phyloP scores from a whole-genome alignment of 805 yeast species.

The Cyberlindnera xylosilytica region DNA sequence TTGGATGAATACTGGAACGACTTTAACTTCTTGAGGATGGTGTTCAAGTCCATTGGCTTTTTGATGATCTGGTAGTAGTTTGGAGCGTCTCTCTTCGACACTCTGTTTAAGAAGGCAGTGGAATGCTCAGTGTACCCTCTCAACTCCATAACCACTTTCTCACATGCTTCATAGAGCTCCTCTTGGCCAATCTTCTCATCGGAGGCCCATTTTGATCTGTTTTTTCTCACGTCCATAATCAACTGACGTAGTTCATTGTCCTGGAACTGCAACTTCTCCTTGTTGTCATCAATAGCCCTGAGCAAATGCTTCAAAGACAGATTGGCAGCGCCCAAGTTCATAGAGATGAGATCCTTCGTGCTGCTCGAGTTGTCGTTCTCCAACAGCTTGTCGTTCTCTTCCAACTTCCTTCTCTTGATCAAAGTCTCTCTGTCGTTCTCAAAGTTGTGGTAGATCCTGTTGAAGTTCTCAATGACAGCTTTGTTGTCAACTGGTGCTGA shows the following conservation, averaged over 20 bases:
- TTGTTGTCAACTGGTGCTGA: constrained; percentile 33
- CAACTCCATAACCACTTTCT: constrained; percentile 85
- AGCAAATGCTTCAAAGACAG: constrained; percentile 77
- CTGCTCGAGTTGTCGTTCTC: constrained; percentile 24
- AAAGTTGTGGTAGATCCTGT: constrained; percentile 70
- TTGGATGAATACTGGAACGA: constrained; percentile 79
- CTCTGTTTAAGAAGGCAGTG: constrained; percentile 91
- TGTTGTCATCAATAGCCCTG: constrained; percentile 69
- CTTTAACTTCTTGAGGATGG: constrained; percentile 88
- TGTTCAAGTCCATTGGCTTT: constrained; percentile 93
- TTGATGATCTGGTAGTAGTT: constrained; percentile 88
- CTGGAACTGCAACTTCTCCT: constrained; percentile 70
- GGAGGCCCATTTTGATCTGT: constrained; percentile 96
- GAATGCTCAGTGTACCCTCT: constrained; percentile 95
- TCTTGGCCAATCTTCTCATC: constrained; percentile 96
- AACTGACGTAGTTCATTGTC: constrained; percentile 82
- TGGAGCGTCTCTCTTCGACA: constrained; percentile 97
- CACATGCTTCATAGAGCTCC: constrained; percentile 96
- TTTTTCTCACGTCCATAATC: constrained; percentile 89
- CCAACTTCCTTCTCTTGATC: constrained; percentile 70
- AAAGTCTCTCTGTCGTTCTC: constrained; percentile 76
- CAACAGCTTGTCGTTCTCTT: constrained; percentile 74
- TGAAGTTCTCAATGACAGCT: constrained; percentile 54
- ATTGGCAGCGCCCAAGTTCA: constrained; percentile 69
- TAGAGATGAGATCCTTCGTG: constrained; percentile 30